Conservation (phyloP, 2,329 filamentous ascomycete genomes). For the Diaporthe aspalathi region DNA sequence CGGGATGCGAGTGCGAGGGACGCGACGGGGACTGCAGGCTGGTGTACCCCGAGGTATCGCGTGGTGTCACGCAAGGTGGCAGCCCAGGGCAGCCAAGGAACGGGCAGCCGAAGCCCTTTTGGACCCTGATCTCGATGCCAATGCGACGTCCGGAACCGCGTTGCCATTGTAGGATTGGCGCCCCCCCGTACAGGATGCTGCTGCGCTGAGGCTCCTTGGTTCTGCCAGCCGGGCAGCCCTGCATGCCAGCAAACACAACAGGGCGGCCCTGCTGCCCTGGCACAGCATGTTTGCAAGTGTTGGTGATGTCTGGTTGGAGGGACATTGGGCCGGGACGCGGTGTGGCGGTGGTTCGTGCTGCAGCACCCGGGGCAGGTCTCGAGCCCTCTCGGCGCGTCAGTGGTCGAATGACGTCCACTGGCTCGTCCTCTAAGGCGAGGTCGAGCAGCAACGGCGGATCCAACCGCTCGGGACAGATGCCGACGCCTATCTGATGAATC, state of each 20-base stretch:
- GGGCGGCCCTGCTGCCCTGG: too few species aligned
- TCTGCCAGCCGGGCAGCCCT: neutral
- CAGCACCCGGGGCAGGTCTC: slow-evolving; percentile 15
- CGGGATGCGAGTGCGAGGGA: slow-evolving; percentile 14
- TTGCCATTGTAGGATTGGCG: neutral
- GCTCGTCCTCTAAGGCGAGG: neutral
- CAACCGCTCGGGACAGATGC: slow-evolving; percentile 26
- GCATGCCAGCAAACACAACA: too few species aligned
- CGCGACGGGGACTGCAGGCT: neutral
- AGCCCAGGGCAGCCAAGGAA: neutral
- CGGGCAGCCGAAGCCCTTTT: slow-evolving; percentile 7
- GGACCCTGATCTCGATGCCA: slow-evolving; percentile 36
- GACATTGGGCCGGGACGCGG: neutral
- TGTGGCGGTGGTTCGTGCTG: neutral
- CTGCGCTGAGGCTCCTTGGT: neutral
- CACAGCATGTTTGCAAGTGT: too few species aligned
- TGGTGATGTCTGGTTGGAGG: too few species aligned
- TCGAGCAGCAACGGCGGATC: slow-evolving; percentile 19
- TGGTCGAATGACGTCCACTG: slow-evolving; percentile 1
- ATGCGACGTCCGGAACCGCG: slow-evolving; percentile 4
- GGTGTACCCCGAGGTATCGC: slow-evolving; percentile 30
- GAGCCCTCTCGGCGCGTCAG: neutral
- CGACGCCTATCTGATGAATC: slow-evolving; percentile 23
- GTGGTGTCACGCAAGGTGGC: neutral
- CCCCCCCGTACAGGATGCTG: neutral